Conservation (phyloP, 192 early-diverging fungal species). For the Chytriomyces confervae region DNA sequence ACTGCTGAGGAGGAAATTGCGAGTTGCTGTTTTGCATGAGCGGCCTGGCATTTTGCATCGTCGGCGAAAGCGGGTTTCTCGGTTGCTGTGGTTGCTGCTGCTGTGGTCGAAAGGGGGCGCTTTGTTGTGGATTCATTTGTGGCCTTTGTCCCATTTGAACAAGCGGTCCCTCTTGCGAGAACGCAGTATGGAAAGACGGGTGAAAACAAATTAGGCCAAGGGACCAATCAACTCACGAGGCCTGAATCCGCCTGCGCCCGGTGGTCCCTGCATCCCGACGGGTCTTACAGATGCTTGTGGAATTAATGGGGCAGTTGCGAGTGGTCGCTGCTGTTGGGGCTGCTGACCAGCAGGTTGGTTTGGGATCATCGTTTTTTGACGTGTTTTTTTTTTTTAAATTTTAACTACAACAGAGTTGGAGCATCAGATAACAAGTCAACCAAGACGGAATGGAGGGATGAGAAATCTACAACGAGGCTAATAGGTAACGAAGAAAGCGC, state of each 20-base stretch:
- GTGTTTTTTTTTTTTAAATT: no score
- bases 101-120: not conserved
- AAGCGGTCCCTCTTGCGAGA: not conserved
- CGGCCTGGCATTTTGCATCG: not conserved
- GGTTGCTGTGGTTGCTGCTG: conserved; percentile 13
- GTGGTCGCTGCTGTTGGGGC: conserved; percentile 9
- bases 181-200: not conserved
- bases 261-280: not conserved
- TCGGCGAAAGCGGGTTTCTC: not conserved
- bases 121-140: not conserved
- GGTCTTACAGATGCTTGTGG: no score
- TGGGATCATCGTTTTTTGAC: no score
- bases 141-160: not conserved
- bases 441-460: no score
- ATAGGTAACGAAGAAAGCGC: no score
- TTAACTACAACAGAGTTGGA: no score
- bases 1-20: not conserved
- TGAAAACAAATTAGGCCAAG: not conserved
- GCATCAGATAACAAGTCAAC: no score
- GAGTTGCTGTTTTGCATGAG: not conserved
- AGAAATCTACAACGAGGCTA: no score
- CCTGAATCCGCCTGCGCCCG: conserved; percentile 8
- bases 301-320: not conserved
- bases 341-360: not conserved
- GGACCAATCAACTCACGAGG: conserved; percentile 6